These are phyloP conservation scores for Ceratobasidium papillatum DNA, from an alignment of 1,284 basidiomycete genomes.

Conservation along the genomic window DNA sequence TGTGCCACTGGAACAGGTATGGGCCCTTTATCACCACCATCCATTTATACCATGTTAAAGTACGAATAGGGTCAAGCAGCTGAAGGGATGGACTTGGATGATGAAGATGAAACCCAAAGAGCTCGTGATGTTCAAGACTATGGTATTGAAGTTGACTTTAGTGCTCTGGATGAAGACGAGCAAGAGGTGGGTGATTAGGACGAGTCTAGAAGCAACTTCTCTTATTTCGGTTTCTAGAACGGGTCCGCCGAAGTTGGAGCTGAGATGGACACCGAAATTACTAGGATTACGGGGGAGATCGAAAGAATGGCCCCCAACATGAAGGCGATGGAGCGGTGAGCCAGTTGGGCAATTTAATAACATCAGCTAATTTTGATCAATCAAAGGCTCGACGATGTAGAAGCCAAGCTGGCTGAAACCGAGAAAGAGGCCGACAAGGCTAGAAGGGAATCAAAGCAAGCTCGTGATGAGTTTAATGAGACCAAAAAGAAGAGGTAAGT, in stretches of 20 bases:
- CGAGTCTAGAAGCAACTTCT: neutral
- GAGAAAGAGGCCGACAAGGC: conserved; percentile 64
- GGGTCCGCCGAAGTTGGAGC: conserved; percentile 72
- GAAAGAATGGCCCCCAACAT: conserved; percentile 96
- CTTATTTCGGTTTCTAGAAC: conserved; percentile 56
- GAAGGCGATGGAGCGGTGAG: conserved; percentile 89
- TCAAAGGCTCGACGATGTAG: conserved; percentile 89
- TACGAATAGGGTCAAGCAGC: conserved; percentile 73
- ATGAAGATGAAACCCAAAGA: conserved; percentile 77
- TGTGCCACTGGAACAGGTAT: conserved; percentile 93
- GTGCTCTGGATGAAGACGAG: conserved; percentile 82
- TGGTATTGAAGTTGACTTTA: conserved; percentile 92
- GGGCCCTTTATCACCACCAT: conserved; percentile 45
- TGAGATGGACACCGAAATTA: conserved; percentile 80
- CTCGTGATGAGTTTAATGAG: conserved; percentile 90
- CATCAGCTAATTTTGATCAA: neutral
- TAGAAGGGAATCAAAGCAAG: conserved; percentile 81
- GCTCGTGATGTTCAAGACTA: conserved; percentile 80
- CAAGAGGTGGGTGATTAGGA: conserved; percentile 62
- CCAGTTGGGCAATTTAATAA: conserved; percentile 13
- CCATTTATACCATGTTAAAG: conserved; percentile 10
- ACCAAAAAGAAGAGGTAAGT: conserved; percentile 82
- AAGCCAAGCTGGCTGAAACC: conserved; percentile 64
- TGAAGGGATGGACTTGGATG: conserved; percentile 90
- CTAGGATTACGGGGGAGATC: conserved; percentile 81